A percentile compares a stretch with the other conserved stretches of the same genome.
Conservation (phyloP, 2,329 filamentous ascomycete genomes). For the Nannizziopsis arthrosporioides region DNA sequence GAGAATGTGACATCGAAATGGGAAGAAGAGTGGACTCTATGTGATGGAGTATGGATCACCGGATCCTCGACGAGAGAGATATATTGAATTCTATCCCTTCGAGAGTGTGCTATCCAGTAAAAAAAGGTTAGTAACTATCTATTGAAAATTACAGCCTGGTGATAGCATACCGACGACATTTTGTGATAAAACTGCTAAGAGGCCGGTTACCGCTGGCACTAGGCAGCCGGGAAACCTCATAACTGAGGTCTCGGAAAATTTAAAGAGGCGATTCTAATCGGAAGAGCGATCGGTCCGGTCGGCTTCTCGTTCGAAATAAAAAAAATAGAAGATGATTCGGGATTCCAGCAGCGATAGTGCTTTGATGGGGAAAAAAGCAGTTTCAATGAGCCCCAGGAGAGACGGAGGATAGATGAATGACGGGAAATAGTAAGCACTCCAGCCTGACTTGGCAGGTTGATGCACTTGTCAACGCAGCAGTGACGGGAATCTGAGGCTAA, state of each 20-base stretch:
- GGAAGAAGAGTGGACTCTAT: slow-evolving; percentile 67
- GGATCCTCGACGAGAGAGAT: slow-evolving; percentile 63
- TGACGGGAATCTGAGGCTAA: background rate
- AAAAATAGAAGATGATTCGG: background rate
- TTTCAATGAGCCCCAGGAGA: no score
- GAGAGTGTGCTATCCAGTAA: slow-evolving; percentile 50
- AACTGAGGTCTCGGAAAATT: background rate
- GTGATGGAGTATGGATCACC: slow-evolving; percentile 64
- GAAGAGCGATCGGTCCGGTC: background rate
- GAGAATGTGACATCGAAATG: slow-evolving; percentile 76
- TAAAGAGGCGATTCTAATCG: background rate
- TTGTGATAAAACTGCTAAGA: slow-evolving; percentile 19
- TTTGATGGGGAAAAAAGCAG: background rate
- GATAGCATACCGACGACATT: slow-evolving; percentile 16
- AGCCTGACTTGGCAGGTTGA: background rate
- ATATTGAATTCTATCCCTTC: slow-evolving; percentile 64
- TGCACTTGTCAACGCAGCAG: background rate
- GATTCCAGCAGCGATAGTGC: background rate
- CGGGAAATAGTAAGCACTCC: no score
- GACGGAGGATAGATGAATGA: no score
- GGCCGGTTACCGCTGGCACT: slow-evolving; percentile 21
- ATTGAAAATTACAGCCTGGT: background rate
- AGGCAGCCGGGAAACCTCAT: slow-evolving; percentile 22
- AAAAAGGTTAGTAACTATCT: slow-evolving; percentile 1
- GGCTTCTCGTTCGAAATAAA: no score